Evolutionary conservation across 192 early-diverging fungal species (phyloP).

Genomic region (Linnemannia elongata): DNA sequence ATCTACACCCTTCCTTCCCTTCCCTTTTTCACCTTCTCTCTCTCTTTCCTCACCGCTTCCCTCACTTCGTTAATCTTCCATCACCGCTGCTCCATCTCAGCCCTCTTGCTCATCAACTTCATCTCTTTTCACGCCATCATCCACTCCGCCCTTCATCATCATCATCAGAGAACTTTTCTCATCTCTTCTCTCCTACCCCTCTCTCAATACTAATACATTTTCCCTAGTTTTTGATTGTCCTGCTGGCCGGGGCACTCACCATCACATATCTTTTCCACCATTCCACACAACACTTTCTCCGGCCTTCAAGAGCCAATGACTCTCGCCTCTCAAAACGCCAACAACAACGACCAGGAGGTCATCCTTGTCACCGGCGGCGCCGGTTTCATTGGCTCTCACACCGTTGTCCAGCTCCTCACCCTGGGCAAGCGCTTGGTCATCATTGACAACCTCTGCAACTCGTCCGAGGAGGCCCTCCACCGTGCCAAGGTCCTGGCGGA

Average conservation of each 20-base stretch:
- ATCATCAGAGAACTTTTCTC: not conserved
- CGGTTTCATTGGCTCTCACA: conserved; percentile 95
- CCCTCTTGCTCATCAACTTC: not conserved
- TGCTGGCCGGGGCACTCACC: conserved; percentile 34
- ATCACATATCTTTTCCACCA: conserved; percentile 1
- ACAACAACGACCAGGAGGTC: conserved; percentile 31
- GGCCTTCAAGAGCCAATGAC: conserved; percentile 18
- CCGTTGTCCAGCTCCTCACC: conserved; percentile 84
- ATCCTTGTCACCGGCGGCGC: conserved; percentile 79
- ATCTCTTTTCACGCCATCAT: not conserved
- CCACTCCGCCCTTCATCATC: not conserved
- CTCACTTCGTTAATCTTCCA: not conserved
- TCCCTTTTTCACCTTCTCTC: not conserved
- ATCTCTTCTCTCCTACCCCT: not conserved
- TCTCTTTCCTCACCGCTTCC: not conserved
- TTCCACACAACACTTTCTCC: conserved; percentile 26
- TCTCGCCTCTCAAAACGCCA: not conserved
- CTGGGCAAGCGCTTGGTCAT: conserved; percentile 84
- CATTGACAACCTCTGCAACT: conserved; percentile 89
- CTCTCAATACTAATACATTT: conserved; percentile 17
- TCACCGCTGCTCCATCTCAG: conserved; percentile 9
- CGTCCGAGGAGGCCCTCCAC: conserved; percentile 78
- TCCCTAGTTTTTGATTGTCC: conserved; percentile 12
- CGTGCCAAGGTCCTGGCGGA: conserved; percentile 77
- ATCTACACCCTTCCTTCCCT: conserved; percentile 8